Evolutionary conservation across 192 early-diverging fungal genomes (phyloP).

Genomic region (Gamsiella multidivaricata): DNA sequence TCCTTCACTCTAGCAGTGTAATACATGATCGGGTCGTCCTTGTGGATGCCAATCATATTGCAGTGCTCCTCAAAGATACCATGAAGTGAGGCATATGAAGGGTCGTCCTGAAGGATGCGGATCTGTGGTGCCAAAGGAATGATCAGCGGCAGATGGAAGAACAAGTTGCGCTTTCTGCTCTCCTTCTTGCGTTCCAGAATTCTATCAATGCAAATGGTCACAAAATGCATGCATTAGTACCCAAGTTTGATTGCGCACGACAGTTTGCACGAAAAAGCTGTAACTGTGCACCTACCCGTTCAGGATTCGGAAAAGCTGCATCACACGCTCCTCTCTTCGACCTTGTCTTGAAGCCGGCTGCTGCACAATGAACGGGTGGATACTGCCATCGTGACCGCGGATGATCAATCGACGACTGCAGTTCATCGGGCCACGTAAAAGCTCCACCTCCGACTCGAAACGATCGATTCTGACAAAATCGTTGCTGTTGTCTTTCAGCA

Average conservation of each 20-base stretch:
- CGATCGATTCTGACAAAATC: slow-evolving; percentile 97
- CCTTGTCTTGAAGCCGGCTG: slow-evolving; percentile 90
- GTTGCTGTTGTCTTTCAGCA: slow-evolving; percentile 83
- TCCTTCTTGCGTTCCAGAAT: slow-evolving; percentile 86
- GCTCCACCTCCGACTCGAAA: slow-evolving; percentile 91
- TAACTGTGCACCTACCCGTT: slow-evolving; percentile 76
- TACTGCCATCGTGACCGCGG: slow-evolving; percentile 89
- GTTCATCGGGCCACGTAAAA: slow-evolving; percentile 79
- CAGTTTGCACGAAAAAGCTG: no score
- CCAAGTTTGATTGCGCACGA: no score
- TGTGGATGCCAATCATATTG: slow-evolving; percentile 73
- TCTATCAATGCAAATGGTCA: slow-evolving; percentile 44
- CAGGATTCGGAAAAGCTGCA: slow-evolving; percentile 94
- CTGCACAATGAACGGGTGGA: slow-evolving; percentile 94
- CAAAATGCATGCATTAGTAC: no score
- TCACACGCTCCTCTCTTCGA: slow-evolving; percentile 93
- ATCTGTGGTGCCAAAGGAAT: slow-evolving; percentile 93
- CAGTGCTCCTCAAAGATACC: slow-evolving; percentile 95
- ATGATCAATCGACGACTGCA: slow-evolving; percentile 86
- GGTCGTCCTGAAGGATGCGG: slow-evolving; percentile 93
- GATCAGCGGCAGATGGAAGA: slow-evolving; percentile 90
- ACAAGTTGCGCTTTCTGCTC: slow-evolving; percentile 80
- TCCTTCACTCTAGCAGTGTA: slow-evolving; percentile 81
- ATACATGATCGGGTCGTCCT: slow-evolving; percentile 89
- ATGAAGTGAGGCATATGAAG: slow-evolving; percentile 88